phyloP scores from a whole-genome alignment of 2,329 filamentous ascomycete genomes.

The Alternaria panax region DNA sequence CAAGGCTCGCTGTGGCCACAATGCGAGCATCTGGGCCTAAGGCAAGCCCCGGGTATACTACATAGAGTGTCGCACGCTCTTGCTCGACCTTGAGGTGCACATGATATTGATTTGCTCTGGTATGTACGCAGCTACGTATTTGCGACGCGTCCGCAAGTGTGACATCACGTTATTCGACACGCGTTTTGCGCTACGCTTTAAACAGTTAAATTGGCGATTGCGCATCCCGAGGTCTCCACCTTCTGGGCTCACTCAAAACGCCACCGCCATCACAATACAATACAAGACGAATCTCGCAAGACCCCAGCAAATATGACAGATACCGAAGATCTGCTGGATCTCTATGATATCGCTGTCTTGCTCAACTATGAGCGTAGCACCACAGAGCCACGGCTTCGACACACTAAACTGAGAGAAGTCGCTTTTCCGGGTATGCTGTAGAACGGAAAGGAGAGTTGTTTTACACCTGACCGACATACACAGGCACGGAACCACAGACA shows the following conservation, averaged over 20 bases:
- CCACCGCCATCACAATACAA: background rate
- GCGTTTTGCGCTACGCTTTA: background rate
- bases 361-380: conserved; percentile 1
- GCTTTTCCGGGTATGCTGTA: background rate
- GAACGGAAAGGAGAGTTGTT: background rate
- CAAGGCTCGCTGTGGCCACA: background rate
- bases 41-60: background rate
- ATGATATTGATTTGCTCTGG: background rate
- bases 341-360: conserved; percentile 1
- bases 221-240: no score
- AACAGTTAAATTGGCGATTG: background rate
- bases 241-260: background rate
- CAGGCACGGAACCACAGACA: background rate
- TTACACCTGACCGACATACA: background rate
- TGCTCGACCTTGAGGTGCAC: background rate
- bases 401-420: conserved; percentile 5
- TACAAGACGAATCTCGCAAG: background rate
- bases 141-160: background rate
- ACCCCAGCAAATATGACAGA: background rate
- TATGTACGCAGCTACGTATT: background rate
- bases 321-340: background rate
- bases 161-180: background rate
- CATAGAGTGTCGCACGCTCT: background rate
- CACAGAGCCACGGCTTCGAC: background rate
- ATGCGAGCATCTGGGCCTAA: background rate